These are phyloP conservation scores for Marchantia paleacea DNA, from an alignment of 225 moss, liverwort and hornwort genomes.

Conservation along the genomic window DNA sequence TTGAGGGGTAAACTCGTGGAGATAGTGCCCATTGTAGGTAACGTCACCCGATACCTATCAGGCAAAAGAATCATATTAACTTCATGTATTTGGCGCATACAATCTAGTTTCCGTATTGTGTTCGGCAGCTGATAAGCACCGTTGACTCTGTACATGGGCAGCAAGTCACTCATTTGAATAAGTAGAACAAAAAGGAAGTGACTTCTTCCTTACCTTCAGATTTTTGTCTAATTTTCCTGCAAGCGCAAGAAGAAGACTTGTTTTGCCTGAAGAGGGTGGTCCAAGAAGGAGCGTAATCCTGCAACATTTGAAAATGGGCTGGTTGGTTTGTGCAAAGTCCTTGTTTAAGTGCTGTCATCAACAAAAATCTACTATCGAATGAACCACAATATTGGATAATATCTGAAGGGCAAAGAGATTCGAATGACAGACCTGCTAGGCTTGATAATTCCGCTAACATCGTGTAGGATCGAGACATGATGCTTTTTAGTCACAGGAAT, in stretches of 20 bases:
- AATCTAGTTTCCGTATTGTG: too few species aligned
- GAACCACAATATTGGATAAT: too few species aligned
- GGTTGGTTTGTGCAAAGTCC: background rate
- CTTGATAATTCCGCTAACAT: conserved; percentile 31
- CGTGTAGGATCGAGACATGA: conserved; percentile 19
- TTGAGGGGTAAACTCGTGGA: conserved; percentile 29
- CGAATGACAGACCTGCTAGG: conserved; percentile 24
- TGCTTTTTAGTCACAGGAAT: conserved; percentile 21
- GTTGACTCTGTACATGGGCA: too few species aligned
- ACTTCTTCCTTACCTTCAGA: conserved; percentile 24
- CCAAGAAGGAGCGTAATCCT: conserved; percentile 42
- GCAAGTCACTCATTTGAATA: too few species aligned
- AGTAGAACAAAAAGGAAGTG: background rate
- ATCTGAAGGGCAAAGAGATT: too few species aligned
- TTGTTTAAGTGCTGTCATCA: background rate
- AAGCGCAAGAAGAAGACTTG: conserved; percentile 32
- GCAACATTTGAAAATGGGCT: background rate
- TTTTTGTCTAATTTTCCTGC: conserved; percentile 23
- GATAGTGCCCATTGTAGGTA: conserved; percentile 28
- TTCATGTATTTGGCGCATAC: too few species aligned
- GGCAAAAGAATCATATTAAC: background rate
- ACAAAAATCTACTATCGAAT: background rate
- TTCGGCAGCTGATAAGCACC: too few species aligned
- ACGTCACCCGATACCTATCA: conserved; percentile 21
- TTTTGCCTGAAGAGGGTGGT: conserved; percentile 32